Percentiles rank a stretch among this genome's conserved stretches.
phyloP scores from a whole-genome alignment of 2,329 filamentous ascomycete species.

The Claviceps pusilla region DNA sequence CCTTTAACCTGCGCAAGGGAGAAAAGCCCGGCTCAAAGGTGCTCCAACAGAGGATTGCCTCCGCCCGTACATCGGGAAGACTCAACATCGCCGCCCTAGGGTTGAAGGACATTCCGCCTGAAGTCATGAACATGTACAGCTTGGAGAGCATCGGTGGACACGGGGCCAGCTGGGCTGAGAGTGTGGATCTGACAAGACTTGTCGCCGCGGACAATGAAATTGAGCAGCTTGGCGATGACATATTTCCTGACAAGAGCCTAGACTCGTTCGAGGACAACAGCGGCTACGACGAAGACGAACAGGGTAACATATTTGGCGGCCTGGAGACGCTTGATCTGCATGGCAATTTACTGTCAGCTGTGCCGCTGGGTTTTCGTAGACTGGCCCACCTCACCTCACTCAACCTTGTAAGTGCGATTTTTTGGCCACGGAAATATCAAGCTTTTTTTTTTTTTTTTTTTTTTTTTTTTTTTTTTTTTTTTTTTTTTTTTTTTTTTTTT shows the following conservation, averaged over 20 bases:
- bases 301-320: slow-evolving; percentile 65
- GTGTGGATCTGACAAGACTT: slow-evolving; percentile 71
- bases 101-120: slow-evolving; percentile 61
- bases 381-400: slow-evolving; percentile 62
- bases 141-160: slow-evolving; percentile 49
- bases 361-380: slow-evolving; percentile 63
- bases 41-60: slow-evolving; percentile 55
- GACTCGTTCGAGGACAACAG: slow-evolving; percentile 42
- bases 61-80: slow-evolving; percentile 61
- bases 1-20: slow-evolving; percentile 52
- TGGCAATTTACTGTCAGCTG: slow-evolving; percentile 57
- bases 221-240: slow-evolving; percentile 51
- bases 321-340: slow-evolving; percentile 74
- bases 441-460: no score
- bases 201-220: slow-evolving; percentile 85
- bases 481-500: no score
- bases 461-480: no score
- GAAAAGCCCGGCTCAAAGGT: slow-evolving; percentile 49
- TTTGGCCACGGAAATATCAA: no score
- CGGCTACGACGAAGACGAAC: slow-evolving; percentile 47
- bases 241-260: slow-evolving; percentile 62
- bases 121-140: slow-evolving; percentile 85
- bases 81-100: slow-evolving; percentile 80
- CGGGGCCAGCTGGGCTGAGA: slow-evolving; percentile 71
- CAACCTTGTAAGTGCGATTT: slow-evolving; percentile 49